Conservation (phyloP, 768 basidiomycete genomes). For the Amanita fuliginea region DNA sequence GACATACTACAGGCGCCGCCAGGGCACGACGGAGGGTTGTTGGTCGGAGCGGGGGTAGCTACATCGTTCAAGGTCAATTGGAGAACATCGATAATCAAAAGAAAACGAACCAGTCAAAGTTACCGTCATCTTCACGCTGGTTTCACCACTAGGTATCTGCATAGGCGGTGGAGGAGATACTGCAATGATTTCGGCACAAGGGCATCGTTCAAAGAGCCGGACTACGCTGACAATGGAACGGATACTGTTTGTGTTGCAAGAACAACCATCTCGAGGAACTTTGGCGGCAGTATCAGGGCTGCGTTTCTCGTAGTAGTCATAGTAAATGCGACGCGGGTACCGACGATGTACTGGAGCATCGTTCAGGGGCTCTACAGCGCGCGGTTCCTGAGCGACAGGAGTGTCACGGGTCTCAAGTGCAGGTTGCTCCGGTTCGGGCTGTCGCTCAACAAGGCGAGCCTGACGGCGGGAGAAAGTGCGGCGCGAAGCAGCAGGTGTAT, state of each 20-base stretch:
- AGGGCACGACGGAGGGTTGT: background rate
- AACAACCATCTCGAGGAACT: background rate
- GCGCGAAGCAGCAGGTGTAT: conserved; percentile 7
- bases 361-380: conserved; percentile 8
- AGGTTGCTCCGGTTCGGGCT: conserved; percentile 13
- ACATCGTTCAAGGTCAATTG: background rate
- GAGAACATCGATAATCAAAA: background rate
- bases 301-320: conserved; percentile 21
- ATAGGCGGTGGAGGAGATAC: background rate
- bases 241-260: background rate
- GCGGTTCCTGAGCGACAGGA: conserved; percentile 11
- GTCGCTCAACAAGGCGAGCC: conserved; percentile 16
- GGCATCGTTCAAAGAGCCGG: conserved; percentile 2
- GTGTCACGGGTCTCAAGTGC: conserved; percentile 18
- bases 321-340: conserved; percentile 18
- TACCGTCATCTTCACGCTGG: background rate
- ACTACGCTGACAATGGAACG: conserved; percentile 1
- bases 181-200: background rate
- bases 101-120: background rate
- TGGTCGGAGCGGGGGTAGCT: background rate
- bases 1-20: background rate
- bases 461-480: conserved; percentile 14
- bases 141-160: background rate
- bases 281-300: background rate
- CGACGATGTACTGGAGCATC: conserved; percentile 9